Conservation (phyloP, 257 asterid genomes). For the Penstemon eatonii region DNA sequence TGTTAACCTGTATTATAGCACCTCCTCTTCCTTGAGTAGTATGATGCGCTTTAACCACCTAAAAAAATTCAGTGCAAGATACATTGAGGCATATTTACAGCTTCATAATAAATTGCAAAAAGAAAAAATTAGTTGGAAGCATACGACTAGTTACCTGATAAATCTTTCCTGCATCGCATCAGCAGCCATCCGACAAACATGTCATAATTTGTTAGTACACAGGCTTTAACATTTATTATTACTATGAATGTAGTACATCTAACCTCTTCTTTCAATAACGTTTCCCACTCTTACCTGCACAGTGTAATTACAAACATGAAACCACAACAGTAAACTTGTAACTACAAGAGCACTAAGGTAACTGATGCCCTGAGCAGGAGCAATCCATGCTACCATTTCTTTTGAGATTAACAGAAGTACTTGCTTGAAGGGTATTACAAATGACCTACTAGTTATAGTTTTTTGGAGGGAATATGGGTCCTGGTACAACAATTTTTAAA, state of each 20-base stretch:
- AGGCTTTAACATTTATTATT: slow-evolving; percentile 18
- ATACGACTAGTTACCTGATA: slow-evolving; percentile 60
- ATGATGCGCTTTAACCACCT: slow-evolving; percentile 92
- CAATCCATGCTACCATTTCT: slow-evolving; percentile 4
- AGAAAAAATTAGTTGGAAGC: background rate
- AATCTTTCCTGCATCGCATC: slow-evolving; percentile 63
- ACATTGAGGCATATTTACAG: slow-evolving; percentile 14
- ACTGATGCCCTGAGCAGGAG: background rate
- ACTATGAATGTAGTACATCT: slow-evolving; percentile 27
- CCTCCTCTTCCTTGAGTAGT: slow-evolving; percentile 96
- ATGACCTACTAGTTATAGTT: background rate
- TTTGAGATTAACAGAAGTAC: background rate
- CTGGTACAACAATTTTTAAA: background rate
- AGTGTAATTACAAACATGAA: slow-evolving; percentile 26
- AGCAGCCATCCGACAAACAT: slow-evolving; percentile 32
- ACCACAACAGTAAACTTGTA: slow-evolving; percentile 19
- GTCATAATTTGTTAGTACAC: slow-evolving; percentile 31
- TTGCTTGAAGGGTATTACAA: background rate
- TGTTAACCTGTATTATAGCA: slow-evolving; percentile 83
- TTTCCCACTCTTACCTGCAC: slow-evolving; percentile 89
- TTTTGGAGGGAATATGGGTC: background rate
- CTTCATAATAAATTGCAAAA: background rate
- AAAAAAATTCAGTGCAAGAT: slow-evolving; percentile 29
- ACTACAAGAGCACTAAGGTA: slow-evolving; percentile 4
- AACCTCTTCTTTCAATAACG: slow-evolving; percentile 86